Base-by-base conservation (phyloP, 768 basidiomycete genomes). In the Kondoa malvinella region DNA sequence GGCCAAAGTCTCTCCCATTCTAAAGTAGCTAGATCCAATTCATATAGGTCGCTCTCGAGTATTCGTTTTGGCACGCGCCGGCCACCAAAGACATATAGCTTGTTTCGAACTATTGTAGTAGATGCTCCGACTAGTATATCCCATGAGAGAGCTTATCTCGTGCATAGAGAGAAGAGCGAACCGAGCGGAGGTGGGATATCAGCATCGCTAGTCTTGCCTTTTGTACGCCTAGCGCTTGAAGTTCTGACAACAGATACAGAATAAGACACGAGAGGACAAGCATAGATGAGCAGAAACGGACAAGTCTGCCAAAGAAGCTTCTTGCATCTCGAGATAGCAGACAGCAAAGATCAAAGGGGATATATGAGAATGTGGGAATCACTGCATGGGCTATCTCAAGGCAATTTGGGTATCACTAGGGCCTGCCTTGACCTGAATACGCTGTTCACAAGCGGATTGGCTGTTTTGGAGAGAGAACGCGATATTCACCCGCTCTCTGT, bases 51-150 rank as follows among this genome's bases (percentile, higher is more conserved):
- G 40, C 86, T 83, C 62, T 90, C 86, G 86, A 96, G 92, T 70
- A 85, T 82, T 34, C 90, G 85, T 69, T 88, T 87, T 16, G 87
- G 82, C 67, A 92, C 90, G 65, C 89, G 80, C 34, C 92, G 83
- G 17, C 92, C 92, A 57, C 91, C 94, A 75, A 92, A 94, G 34
- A 95, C 83, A 76, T 88, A 94, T 83, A 92, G 83, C 77, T 87
- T 87, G 58, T 86, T 86, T 61, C 87, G 88, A 34, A 91, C 83
- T 69, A 91, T 86, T 56, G 90, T 92, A n/a, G 68, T 61, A 21
- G 88, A 88, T 4, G 88, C 89, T 27, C 91, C 87, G 66, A 91
- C 91, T 87, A 89, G 70, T 56, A 15, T 12, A 21, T 0, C 34
- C 68, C 16, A 61, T 34, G 65, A 31, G 34, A 60, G 31, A 32